Conservation (phyloP, 768 basidiomycete species). For the Pleurotus citrinopileatus region DNA sequence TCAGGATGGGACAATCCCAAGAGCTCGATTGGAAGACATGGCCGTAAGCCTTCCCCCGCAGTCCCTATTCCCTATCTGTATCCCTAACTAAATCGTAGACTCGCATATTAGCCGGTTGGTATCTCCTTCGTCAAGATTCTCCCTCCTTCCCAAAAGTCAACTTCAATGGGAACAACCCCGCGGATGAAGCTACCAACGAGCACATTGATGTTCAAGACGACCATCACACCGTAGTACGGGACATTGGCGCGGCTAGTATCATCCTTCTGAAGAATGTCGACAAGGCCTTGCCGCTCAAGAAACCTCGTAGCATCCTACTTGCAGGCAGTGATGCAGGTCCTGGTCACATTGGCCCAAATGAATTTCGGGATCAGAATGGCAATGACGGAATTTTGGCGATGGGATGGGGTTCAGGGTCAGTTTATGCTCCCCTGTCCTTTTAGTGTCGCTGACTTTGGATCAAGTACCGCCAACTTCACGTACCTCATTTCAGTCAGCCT, state of each 20-base stretch:
- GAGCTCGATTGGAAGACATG: slow-evolving; percentile 73
- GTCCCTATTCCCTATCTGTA: slow-evolving; percentile 9
- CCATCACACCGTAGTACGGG: slow-evolving; percentile 63
- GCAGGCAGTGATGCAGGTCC: slow-evolving; percentile 68
- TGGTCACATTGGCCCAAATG: slow-evolving; percentile 64
- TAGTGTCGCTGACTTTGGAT: neutral
- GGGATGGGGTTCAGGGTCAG: slow-evolving; percentile 86
- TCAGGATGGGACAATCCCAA: slow-evolving; percentile 67
- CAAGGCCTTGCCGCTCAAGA: slow-evolving; percentile 53
- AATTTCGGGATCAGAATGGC: slow-evolving; percentile 63
- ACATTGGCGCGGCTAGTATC: slow-evolving; percentile 71
- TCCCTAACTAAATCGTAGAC: slow-evolving; percentile 35
- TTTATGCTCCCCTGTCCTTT: neutral
- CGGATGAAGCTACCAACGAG: slow-evolving; percentile 51
- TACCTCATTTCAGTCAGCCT: slow-evolving; percentile 69
- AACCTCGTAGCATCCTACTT: slow-evolving; percentile 55
- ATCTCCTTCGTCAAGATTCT: slow-evolving; percentile 61
- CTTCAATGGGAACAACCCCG: slow-evolving; percentile 63
- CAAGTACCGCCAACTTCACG: slow-evolving; percentile 63
- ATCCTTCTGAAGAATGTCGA: slow-evolving; percentile 74
- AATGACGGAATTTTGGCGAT: slow-evolving; percentile 77
- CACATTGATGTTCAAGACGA: slow-evolving; percentile 70
- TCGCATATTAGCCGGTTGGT: slow-evolving; percentile 74
- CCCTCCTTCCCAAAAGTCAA: slow-evolving; percentile 59
- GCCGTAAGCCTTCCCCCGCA: slow-evolving; percentile 33